Evolutionary conservation across 805 yeast species (phyloP).

Genomic region (Starmerella davenportii): DNA sequence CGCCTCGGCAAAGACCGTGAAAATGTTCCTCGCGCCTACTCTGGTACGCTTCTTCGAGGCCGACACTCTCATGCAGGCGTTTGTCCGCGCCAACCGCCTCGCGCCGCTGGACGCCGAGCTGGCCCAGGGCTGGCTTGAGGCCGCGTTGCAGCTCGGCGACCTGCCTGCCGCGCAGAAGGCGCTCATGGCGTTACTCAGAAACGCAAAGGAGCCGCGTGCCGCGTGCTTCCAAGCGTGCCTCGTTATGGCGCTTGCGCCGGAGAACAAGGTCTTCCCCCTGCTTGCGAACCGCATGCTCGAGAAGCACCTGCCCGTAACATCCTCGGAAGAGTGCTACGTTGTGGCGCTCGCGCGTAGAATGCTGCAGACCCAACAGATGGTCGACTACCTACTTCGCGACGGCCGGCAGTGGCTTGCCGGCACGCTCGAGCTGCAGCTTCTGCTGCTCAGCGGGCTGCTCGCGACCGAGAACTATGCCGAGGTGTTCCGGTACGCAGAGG

Average conservation of each 20-base stretch:
- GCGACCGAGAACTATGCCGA: slow-evolving; percentile 27
- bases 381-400: slow-evolving; percentile 18
- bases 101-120: slow-evolving; percentile 13
- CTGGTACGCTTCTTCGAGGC: slow-evolving; percentile 18
- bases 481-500: slow-evolving; percentile 27
- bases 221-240: slow-evolving; percentile 23
- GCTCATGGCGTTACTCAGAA: slow-evolving; percentile 16
- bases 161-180: slow-evolving; percentile 14
- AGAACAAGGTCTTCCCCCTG: slow-evolving; percentile 34
- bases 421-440: slow-evolving; percentile 45
- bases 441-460: slow-evolving; percentile 28
- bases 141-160: slow-evolving; percentile 11
- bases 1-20: slow-evolving; percentile 9
- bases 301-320: slow-evolving; percentile 31
- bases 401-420: slow-evolving; percentile 17
- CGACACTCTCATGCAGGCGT: slow-evolving; percentile 17
- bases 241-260: slow-evolving; percentile 29
- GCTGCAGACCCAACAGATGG: slow-evolving; percentile 25
- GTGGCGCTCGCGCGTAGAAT: slow-evolving; percentile 33
- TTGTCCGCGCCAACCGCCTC: slow-evolving; percentile 14
- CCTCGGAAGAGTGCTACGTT: slow-evolving; percentile 51
- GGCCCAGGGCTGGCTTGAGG: slow-evolving; percentile 15
- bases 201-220: slow-evolving; percentile 13
- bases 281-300: slow-evolving; percentile 44
- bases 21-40: slow-evolving; percentile 20